Evolutionary conservation across 768 basidiomycete genomes (phyloP), one percentile per base, ranked within the genome.

Genomic region (Leucocoprinus sp.): DNA sequence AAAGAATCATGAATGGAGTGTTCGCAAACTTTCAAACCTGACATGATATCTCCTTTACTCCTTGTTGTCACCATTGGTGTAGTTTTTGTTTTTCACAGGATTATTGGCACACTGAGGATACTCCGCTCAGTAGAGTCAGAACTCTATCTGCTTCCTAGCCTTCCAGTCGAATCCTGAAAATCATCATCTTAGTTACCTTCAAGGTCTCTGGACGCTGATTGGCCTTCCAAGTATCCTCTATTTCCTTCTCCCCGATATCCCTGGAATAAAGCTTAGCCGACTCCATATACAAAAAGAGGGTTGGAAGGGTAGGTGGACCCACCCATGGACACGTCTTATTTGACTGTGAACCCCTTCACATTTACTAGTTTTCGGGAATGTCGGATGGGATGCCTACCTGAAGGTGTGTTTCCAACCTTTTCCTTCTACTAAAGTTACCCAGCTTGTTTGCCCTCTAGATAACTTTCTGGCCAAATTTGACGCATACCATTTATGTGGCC

Each of bases 331-430:
- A n/a, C n/a, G n/a, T n/a, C n/a, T n/a, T n/a, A n/a, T n/a, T n/a
- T n/a, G n/a, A n/a, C n/a, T n/a, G n/a, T n/a, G n/a, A n/a, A n/a
- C n/a, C n/a, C n/a, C n/a, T n/a, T n/a, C n/a, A n/a, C 8, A 4
- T 5, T 12, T 19, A 37, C 22, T 35, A 53, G 52, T 33, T 22
- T 50, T 41, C 17, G 45, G 59, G 37, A 34, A 52, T 17, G 55
- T 51, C 42, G 69, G 69, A 22, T 61, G 60, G 50, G 68, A 70
- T 45, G 60, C 67, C 27, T 48, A 58, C 52, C 63, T 67, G n/a
- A 38, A 52, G 14, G 67, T 70, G 34, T 50, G 60, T 12, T 17
- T 26, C 22, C 37, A n/a, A n/a, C n/a, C 4, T 21, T 14, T 15
- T 19, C 40, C 22, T 19, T 11, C 9, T 38, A n/a, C 19, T 19